These are phyloP conservation scores for Candida nonsorbophila DNA, from an alignment of 805 yeast species.

Conservation along the genomic window DNA sequence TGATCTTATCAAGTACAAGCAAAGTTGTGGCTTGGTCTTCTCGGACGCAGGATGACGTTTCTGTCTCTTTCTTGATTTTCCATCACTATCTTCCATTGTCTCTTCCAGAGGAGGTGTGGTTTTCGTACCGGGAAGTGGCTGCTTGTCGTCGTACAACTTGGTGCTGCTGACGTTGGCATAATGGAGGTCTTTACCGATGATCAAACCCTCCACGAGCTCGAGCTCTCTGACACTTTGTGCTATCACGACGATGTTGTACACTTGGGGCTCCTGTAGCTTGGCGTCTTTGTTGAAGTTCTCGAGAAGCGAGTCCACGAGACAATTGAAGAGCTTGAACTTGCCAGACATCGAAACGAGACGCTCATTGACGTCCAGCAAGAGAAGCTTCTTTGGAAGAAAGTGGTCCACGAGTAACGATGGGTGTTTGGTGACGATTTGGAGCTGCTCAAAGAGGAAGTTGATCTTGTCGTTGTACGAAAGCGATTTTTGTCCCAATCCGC, in stretches of 20 bases:
- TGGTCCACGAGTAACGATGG: conserved; percentile 73
- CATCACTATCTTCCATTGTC: conserved; percentile 9
- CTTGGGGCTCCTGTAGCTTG: conserved; percentile 9
- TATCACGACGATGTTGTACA: conserved; percentile 35
- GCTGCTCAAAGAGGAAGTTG: conserved; percentile 39
- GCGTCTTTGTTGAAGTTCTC: conserved; percentile 9
- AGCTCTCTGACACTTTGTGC: conserved; percentile 63
- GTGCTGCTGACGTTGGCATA: conserved; percentile 67
- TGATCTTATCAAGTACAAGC: conserved; percentile 23
- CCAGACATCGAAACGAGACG: conserved; percentile 50
- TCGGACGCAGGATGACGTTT: conserved; percentile 1
- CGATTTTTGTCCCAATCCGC: too few species aligned
- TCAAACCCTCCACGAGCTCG: conserved; percentile 71
- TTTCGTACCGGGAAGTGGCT: conserved; percentile 3
- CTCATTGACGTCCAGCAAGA: conserved; percentile 61
- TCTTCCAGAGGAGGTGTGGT: conserved; percentile 1
- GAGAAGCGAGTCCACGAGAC: conserved; percentile 34
- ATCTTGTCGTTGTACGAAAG: conserved; percentile 23
- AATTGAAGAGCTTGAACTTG: conserved; percentile 52
- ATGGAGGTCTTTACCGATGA: conserved; percentile 65
- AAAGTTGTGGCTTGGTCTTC: conserved; percentile 8
- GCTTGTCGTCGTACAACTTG: conserved; percentile 42
- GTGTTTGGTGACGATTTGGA: conserved; percentile 53
- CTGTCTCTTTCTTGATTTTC: conserved; percentile 3
- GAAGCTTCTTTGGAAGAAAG: conserved; percentile 64